phyloP scores from a whole-genome alignment of 495 filamentous ascomycete species.

The Neurospora sublineolata region DNA sequence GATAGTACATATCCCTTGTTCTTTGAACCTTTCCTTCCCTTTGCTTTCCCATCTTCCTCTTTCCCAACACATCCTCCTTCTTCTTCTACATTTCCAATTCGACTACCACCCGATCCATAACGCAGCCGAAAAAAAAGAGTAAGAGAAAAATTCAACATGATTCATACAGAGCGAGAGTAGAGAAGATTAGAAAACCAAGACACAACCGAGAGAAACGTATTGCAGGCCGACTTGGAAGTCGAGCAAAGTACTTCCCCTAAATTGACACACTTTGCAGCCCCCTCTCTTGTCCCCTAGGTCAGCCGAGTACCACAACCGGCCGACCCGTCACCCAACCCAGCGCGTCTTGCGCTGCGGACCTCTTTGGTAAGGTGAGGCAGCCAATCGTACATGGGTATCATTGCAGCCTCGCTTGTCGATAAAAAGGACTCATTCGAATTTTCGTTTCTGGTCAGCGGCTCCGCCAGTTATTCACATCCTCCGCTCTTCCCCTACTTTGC shows the following conservation, averaged over 20 bases:
- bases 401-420: neutral
- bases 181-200: neutral
- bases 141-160: neutral
- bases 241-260: neutral
- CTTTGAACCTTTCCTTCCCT: neutral
- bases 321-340: neutral
- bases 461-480: neutral
- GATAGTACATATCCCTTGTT: neutral
- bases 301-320: neutral
- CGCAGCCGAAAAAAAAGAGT: neutral
- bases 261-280: neutral
- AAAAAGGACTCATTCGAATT: neutral
- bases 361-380: neutral
- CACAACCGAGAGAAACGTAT: neutral
- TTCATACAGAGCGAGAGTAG: neutral
- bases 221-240: neutral
- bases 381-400: neutral
- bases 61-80: no score
- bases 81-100: neutral
- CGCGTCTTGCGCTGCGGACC: neutral
- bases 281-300: neutral
- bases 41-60: neutral
- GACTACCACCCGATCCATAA: neutral
- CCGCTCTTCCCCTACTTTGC: neutral
- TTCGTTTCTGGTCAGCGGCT: neutral